These are phyloP conservation scores for Daldinia vernicosa DNA, from an alignment of 495 filamentous ascomycete genomes.

Conservation along the genomic window DNA sequence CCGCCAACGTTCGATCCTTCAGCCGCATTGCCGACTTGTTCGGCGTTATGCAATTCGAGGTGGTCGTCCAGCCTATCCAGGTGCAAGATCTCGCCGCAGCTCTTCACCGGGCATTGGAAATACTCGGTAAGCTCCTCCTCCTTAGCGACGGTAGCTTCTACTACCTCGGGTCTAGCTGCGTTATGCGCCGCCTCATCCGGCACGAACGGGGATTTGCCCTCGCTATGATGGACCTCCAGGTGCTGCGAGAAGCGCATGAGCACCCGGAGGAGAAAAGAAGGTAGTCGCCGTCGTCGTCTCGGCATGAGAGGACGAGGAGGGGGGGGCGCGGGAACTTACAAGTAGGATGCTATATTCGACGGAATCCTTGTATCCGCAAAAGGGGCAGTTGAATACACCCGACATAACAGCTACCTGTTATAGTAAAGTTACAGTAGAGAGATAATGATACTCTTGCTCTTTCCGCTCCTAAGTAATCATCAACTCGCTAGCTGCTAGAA, in stretches of 20 bases:
- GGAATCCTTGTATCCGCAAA: slow-evolving; percentile 54
- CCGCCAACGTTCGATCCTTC: slow-evolving; percentile 5
- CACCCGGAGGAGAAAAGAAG: not conserved
- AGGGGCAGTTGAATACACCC: slow-evolving; percentile 49
- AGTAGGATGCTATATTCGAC: slow-evolving; percentile 55
- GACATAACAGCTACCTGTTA: slow-evolving; percentile 15
- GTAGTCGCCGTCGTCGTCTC: not conserved
- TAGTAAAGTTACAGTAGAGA: not conserved
- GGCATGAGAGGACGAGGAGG: not conserved
- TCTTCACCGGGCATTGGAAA: slow-evolving; percentile 71
- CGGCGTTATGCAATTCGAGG: slow-evolving; percentile 75
- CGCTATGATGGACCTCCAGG: slow-evolving; percentile 66
- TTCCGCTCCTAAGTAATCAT: not conserved
- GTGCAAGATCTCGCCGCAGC: slow-evolving; percentile 76
- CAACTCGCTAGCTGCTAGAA: too few species aligned
- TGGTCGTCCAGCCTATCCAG: slow-evolving; percentile 69
- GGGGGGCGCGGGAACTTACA: slow-evolving; percentile 30
- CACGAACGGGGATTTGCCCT: slow-evolving; percentile 63
- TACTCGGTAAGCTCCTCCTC: slow-evolving; percentile 57
- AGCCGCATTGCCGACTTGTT: slow-evolving; percentile 60
- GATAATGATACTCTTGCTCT: not conserved
- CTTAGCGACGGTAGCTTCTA: slow-evolving; percentile 25
- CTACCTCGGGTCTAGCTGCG: slow-evolving; percentile 15
- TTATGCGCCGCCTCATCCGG: slow-evolving; percentile 47
- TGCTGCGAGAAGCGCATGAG: slow-evolving; percentile 50